Evolutionary conservation across 2,329 filamentous ascomycete genomes (phyloP).

Genomic region (Monosporascus ibericus): DNA sequence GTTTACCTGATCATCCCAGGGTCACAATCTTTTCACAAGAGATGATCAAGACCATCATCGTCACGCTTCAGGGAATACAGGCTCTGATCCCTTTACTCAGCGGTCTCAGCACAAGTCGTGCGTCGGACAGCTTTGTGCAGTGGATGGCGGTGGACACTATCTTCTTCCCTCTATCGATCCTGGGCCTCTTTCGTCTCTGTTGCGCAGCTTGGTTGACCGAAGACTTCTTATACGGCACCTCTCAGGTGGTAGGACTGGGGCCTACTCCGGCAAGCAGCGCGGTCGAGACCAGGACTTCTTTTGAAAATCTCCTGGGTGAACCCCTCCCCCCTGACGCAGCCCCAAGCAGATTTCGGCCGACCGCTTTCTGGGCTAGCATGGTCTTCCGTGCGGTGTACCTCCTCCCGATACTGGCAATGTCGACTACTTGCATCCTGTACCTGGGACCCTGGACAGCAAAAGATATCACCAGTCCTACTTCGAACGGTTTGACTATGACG

Average conservation of each 20-base stretch:
- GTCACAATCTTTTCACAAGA: constrained; percentile 10
- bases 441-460: neutral
- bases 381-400: constrained; percentile 7
- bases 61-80: constrained; percentile 16
- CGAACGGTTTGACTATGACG: constrained; percentile 1
- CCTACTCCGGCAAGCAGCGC: too few relatives aligned
- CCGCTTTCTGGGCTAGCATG: constrained; percentile 6
- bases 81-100: constrained; percentile 1
- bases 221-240: constrained; percentile 7
- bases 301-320: neutral
- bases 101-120: constrained; percentile 1
- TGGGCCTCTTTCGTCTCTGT: constrained; percentile 15
- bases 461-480: neutral
- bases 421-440: neutral
- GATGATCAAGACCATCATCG: constrained; percentile 15
- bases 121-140: constrained; percentile 2
- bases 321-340: neutral
- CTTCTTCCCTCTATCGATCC: constrained; percentile 16
- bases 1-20: constrained; percentile 8
- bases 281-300: neutral
- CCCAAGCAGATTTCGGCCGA: constrained; percentile 1
- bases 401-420: constrained; percentile 1
- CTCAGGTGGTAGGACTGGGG: neutral
- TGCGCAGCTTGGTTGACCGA: constrained; percentile 18
- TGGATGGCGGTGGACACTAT: constrained; percentile 10